Base-by-base conservation (phyloP, 2,329 filamentous ascomycete genomes). In the Hypoxylon sp. region DNA sequence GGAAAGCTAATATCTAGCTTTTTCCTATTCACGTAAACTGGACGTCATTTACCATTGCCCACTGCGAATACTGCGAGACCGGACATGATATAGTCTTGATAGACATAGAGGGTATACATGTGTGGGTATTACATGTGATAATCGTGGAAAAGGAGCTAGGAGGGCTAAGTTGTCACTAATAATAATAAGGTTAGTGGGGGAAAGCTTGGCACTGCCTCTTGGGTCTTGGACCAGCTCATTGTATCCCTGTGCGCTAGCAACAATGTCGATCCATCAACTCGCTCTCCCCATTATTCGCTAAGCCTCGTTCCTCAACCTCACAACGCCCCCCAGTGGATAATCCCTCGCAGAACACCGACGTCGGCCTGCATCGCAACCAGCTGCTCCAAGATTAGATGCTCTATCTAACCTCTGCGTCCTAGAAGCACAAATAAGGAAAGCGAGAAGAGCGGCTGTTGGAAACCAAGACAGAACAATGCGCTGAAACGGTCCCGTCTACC, bases 381-480 rank as follows among this genome's bases (percentile, higher is more conserved):
- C 48, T 40, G 61, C 6, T 44, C 30, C 25, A 27, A 61, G 56
- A n/a, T 51, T 40, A n/a, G 17, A 56, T 13, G 10, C 5, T n/a
- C 46, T n/a, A 27, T 40, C 17, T 25, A 30, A 11, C 10, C 33
- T 8, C 25, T 27, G 1, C 10, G 27, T 10, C 13, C 17, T 25
- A 30, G 25, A 57, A 35, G 11, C 7, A 54, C 30, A 55, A 31
- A 13, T 8, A 66, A 30, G 30, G 27, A 20, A 8, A 37, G 3
- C n/a, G 22, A 55, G 44, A 62, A 17, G 50, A 46, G 59, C 2
- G n/a, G 22, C 50, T 30, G n/a, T 31, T 40, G 8, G 6, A 46
- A 49, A 50, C 27, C 14, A 30, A 27, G 27, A 55, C 35, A 37
- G 27, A 37, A 71, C 59, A 54, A 71, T 71, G 69, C 66, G 61